Evolutionary conservation across 2,329 filamentous ascomycete genomes (phyloP).

Genomic region (Chrysosporium keratinophilum): DNA sequence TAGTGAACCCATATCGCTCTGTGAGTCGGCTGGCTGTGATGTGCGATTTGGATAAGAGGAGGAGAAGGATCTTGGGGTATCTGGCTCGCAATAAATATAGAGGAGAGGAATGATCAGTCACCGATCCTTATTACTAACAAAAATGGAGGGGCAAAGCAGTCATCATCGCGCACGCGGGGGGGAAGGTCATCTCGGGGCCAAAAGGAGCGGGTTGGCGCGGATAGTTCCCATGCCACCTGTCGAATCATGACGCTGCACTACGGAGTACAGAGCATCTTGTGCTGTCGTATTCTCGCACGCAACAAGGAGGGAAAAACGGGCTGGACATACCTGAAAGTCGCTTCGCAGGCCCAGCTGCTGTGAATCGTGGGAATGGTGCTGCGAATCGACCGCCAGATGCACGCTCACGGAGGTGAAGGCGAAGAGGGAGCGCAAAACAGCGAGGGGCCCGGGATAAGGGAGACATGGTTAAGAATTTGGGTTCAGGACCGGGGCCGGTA

Average conservation of each 20-base stretch:
- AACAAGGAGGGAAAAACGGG: background rate
- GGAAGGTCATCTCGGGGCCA: background rate
- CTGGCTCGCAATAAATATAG: background rate
- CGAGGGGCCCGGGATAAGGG: background rate
- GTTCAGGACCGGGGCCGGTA: background rate
- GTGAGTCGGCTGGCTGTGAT: background rate
- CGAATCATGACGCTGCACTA: background rate
- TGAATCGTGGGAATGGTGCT: background rate
- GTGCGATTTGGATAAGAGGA: background rate
- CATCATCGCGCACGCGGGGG: background rate
- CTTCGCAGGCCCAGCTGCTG: slow-evolving; percentile 4
- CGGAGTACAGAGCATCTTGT: background rate
- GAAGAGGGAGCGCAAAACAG: background rate
- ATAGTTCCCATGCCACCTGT: background rate
- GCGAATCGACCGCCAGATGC: background rate
- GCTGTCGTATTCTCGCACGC: background rate
- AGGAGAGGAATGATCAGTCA: background rate
- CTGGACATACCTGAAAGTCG: background rate
- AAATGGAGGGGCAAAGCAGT: background rate
- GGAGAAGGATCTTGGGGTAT: background rate
- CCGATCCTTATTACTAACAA: background rate
- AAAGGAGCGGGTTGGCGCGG: slow-evolving; percentile 3
- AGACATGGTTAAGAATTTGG: slow-evolving; percentile 3
- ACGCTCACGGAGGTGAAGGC: background rate
- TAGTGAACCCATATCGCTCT: slow-evolving; percentile 15